Conservation (phyloP, 352 stramenopile genomes). For the Pythium guiyangense region DNA sequence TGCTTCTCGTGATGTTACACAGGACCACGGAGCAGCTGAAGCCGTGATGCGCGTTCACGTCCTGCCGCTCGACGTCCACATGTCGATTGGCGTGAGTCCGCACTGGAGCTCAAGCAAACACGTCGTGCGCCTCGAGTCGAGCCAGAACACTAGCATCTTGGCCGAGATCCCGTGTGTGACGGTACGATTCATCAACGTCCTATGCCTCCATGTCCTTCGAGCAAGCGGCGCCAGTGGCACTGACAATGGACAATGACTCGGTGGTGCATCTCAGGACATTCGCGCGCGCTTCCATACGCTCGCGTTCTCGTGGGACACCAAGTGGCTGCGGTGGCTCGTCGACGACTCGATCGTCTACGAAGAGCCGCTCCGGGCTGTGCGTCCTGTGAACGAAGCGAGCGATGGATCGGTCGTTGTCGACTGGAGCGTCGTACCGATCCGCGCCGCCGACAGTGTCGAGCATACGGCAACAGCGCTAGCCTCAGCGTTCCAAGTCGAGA, state of each 20-base stretch:
- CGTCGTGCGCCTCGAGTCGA: conserved; percentile 21
- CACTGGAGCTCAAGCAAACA: conserved; percentile 5
- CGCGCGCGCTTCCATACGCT: conserved; percentile 23
- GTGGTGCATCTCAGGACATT: conserved; percentile 17
- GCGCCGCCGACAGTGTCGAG: not conserved
- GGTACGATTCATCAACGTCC: conserved; percentile 9
- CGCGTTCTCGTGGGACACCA: conserved; percentile 35
- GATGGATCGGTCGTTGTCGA: conserved; percentile 2
- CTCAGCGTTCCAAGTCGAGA: conserved; percentile 17
- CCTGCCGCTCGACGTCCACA: conserved; percentile 15
- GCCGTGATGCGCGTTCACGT: conserved; percentile 27
- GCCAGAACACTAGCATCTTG: conserved; percentile 28
- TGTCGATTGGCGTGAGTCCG: conserved; percentile 19
- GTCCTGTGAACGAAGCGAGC: no score
- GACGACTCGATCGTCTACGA: conserved; percentile 45
- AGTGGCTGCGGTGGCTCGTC: conserved; percentile 63
- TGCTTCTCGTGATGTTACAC: no score
- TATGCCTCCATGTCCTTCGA: not conserved
- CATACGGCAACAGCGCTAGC: not conserved
- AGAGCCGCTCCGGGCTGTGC: conserved; percentile 20
- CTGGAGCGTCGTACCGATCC: not conserved
- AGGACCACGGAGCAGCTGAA: conserved; percentile 9
- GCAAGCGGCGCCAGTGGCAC: not conserved
- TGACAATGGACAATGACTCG: not conserved
- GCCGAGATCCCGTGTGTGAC: conserved; percentile 31